Conservation (phyloP, 345 rosid genomes). For the Citrus sinensis region DNA sequence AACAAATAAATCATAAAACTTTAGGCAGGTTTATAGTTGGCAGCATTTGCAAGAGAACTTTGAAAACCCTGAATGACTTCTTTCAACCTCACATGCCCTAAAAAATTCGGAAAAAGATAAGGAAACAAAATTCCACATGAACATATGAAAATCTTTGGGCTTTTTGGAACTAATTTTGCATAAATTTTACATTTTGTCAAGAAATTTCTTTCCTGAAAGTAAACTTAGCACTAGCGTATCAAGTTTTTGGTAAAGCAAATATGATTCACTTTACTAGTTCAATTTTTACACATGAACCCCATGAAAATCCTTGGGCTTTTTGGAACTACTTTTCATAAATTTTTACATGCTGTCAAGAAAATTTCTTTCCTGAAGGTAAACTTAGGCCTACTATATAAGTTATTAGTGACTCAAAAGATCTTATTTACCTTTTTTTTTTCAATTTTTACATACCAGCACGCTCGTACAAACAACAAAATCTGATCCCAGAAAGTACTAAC, state of each 20-base stretch:
- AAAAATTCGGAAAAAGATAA: not conserved
- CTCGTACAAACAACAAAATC: slow-evolving; percentile 1
- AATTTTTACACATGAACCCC: not conserved
- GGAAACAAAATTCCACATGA: not conserved
- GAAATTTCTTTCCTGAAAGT: not conserved
- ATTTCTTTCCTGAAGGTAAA: not conserved
- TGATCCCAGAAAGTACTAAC: slow-evolving; percentile 32
- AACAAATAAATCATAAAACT: not conserved
- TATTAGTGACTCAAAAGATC: not conserved
- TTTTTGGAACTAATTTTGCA: not conserved
- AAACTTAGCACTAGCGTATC: not conserved
- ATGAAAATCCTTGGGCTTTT: not conserved
- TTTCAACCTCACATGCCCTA: not conserved
- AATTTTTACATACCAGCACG: not conserved
- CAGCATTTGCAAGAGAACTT: not conserved
- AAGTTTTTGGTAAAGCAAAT: not conserved
- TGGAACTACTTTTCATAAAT: not conserved
- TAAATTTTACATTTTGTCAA: not conserved
- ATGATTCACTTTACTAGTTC: not conserved
- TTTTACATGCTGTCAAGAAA: not conserved
- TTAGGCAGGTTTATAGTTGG: not conserved
- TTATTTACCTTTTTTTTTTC: not conserved
- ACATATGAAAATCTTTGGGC: not conserved
- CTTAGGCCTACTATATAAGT: not conserved
- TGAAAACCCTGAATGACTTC: not conserved